Evolutionary conservation across 257 asterid genomes (phyloP), one percentile per base, ranked within the genome.

Genomic region (Agastache rugosa): DNA sequence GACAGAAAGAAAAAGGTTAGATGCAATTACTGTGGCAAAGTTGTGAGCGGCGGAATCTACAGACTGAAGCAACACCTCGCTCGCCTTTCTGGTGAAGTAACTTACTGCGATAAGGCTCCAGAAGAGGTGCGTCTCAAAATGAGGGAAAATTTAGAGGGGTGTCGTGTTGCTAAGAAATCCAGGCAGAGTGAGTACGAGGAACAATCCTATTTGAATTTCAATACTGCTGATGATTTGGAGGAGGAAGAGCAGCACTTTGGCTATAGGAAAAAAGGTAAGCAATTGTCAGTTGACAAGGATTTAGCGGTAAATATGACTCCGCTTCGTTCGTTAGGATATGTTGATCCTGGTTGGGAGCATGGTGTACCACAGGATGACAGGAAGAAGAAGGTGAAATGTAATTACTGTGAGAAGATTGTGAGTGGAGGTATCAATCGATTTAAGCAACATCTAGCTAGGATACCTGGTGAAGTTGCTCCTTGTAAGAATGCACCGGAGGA

Each of bases 301-400:
- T 77, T 88, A 60, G 90, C 77, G 41, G 85, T 87, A 69, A 84
- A 85, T 73, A 77, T 82, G 82, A 84, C 96, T 51, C 96, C 98
- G 50, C 98, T 90, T 74, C 93, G 96, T 54, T 92, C 98, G 34
- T 79, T 90, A 41, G 98, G 97, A 61, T 90, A 90, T 58, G 90
- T 90, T 77, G 98, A 92, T 81, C 98, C 97, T 70, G 97, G 98
- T 73, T 92, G 98, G 98, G 98, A 92, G 80, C 89, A 90, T 80
- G 98, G 98, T 65, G 88, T 83, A 58, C 88, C 98, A 60, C 98
- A 92, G 88, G 98, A 92, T 80, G 98, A 92, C 70, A 84, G 97
- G 88, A 92, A 92, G 81, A 92, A 92, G 83, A 92, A 90, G 83
- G 98, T 92, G 20, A 92, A 92, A 85, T 92, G 98, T 80, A 92